Evolutionary conservation across 1,284 basidiomycete genomes (phyloP), one percentile per base, ranked within the genome.

Genomic region (Calocybe gambosa): DNA sequence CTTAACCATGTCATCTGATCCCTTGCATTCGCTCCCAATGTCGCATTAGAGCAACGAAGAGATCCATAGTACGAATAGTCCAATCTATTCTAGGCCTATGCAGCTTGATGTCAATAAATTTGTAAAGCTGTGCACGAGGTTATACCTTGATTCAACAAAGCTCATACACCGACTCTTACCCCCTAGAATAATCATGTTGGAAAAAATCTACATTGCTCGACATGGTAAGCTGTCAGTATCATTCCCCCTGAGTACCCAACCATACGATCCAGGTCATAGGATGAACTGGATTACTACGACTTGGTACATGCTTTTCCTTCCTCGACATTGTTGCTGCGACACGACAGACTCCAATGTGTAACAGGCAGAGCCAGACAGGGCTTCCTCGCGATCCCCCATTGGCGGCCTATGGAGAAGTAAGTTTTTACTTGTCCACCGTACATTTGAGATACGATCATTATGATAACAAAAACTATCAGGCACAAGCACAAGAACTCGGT

Each of bases 171-270:
- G 21, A 7, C 21, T 7, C 21, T 7, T 3, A 3, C 21, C 7
- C 21, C 7, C 21, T 23, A 4, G 21, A 7, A 23, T 15, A 39
- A 28, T 26, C 26, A 76, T 74, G 69, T 62, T 89, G 47, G 77
- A 91, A 46, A 86, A 76, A 16, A 80, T 93, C 47, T 91, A 86
- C 65, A 83, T 92, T 50, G 80, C 79, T 19, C 75, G 89, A 50
- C 89, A 93, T 64, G 88, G 86, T 85, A 13, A 38, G 19, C 66
- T 48, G 35, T 12, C 36, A 26, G 21, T 25, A 23, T 12, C 37
- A 23, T 35, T 10, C 18, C 39, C 25, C 16, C 31, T 15, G n/a
- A n/a, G 34, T 15, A 18, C 43, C 16, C 19, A 34, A 45, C 38
- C 25, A 36, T 39, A 13, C 31, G 39, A 34, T 19, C 26, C 37